A percentile compares a stretch with the other conserved stretches of the same genome.
Conservation (phyloP, 129 eudicot species). For the Artemisia tridentata region DNA sequence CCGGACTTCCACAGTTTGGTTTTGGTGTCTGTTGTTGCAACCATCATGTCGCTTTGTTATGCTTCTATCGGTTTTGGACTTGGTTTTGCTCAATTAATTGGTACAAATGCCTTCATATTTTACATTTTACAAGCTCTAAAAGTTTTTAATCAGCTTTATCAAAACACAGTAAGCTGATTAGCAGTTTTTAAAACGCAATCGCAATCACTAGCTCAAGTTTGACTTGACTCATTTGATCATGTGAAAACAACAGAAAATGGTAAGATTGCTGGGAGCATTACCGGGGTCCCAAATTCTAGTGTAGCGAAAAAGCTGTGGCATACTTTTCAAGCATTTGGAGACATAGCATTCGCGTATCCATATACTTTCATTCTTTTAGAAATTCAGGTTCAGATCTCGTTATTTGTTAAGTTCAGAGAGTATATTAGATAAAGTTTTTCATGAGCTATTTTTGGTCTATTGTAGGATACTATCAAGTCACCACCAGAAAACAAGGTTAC, state of each 20-base stretch:
- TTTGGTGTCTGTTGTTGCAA: slow-evolving; percentile 59
- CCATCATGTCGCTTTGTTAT: slow-evolving; percentile 66
- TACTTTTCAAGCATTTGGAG: slow-evolving; percentile 72
- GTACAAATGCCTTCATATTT: slow-evolving; percentile 8
- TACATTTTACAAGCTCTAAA: too few species aligned
- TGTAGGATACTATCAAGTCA: slow-evolving; percentile 69
- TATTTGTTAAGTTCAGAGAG: not conserved
- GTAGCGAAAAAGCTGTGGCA: slow-evolving; percentile 62
- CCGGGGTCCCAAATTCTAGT: slow-evolving; percentile 43
- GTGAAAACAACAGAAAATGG: slow-evolving; percentile 30
- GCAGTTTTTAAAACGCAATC: too few species aligned
- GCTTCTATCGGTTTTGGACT: slow-evolving; percentile 61
- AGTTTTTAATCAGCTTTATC: too few species aligned
- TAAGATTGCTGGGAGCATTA: slow-evolving; percentile 43
- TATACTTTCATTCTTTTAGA: slow-evolving; percentile 74
- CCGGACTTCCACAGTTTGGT: slow-evolving; percentile 74
- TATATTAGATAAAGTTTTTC: not conserved
- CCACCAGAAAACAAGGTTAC: slow-evolving; percentile 63
- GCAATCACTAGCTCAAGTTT: not conserved
- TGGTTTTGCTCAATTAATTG: slow-evolving; percentile 50
- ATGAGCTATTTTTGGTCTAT: slow-evolving; percentile 4
- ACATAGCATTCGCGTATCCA: slow-evolving; percentile 81
- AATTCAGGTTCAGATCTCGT: slow-evolving; percentile 56
- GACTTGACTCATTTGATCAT: not conserved
- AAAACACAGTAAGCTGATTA: too few species aligned